These are phyloP conservation scores for Neofusicoccum ribis DNA, from an alignment of 2,329 filamentous ascomycete genomes.

Conservation along the genomic window DNA sequence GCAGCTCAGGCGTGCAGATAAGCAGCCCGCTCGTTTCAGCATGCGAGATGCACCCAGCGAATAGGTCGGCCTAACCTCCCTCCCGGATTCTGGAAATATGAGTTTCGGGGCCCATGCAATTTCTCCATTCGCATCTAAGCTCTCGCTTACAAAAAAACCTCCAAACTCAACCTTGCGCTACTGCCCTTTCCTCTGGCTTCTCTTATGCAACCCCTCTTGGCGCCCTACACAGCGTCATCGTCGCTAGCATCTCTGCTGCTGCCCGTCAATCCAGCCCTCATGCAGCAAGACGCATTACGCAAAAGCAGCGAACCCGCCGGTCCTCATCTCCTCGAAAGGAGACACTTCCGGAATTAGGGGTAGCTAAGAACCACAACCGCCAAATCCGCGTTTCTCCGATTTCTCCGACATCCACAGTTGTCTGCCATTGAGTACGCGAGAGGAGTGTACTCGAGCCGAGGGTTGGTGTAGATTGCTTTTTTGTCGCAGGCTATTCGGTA, in stretches of 20 bases:
- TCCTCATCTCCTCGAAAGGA: constrained; percentile 15
- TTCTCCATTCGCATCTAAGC: neutral
- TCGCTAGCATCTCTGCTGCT: neutral
- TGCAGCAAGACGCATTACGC: neutral
- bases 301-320: neutral
- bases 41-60: neutral
- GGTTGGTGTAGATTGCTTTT: neutral
- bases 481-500: neutral
- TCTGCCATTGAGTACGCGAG: neutral
- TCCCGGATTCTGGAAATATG: constrained; percentile 13
- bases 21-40: constrained; percentile 11
- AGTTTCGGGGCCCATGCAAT: neutral
- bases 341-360: constrained; percentile 11
- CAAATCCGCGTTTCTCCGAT: neutral
- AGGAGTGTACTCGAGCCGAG: neutral
- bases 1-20: constrained; percentile 3
- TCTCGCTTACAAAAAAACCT: neutral
- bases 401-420: neutral
- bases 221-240: neutral
- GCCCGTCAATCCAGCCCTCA: neutral
- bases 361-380: neutral
- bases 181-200: neutral
- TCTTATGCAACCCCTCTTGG: neutral
- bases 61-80: neutral
- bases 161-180: neutral